phyloP scores from a whole-genome alignment of 768 basidiomycete species.

The Podaxis carcinomalis region DNA sequence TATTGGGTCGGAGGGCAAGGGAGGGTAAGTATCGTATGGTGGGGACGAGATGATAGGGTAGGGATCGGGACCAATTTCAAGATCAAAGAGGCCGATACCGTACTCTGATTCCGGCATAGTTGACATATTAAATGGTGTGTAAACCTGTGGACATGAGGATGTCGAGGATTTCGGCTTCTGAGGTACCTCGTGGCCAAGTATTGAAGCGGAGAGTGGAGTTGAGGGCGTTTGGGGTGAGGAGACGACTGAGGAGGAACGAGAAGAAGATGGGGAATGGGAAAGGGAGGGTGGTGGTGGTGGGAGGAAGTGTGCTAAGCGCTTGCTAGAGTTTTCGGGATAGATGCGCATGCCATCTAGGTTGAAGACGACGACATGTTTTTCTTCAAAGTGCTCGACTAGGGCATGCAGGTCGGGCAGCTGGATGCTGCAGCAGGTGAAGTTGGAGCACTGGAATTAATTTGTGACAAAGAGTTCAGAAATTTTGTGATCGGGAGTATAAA shows the following conservation, averaged over 20 bases:
- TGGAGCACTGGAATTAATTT: conserved; percentile 19
- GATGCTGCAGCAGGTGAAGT: conserved; percentile 47
- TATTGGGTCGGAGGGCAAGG: neutral
- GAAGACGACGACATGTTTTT: conserved; percentile 24
- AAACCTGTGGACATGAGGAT: conserved; percentile 3
- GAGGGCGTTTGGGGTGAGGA: conserved; percentile 17
- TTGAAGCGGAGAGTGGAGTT: conserved; percentile 11
- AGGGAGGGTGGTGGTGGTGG: conserved; percentile 13
- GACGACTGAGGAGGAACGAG: conserved; percentile 17
- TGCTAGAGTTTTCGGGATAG: conserved; percentile 21
- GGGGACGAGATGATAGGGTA: conserved; percentile 2
- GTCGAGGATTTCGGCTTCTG: conserved; percentile 8
- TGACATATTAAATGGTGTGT: conserved; percentile 6
- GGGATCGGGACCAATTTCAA: conserved; percentile 4
- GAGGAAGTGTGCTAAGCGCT: conserved; percentile 7
- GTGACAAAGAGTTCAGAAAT: neutral
- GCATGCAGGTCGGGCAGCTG: conserved; percentile 43
- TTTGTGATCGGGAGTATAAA: conserved; percentile 9
- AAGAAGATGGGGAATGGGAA: conserved; percentile 15
- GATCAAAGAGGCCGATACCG: conserved; percentile 1
- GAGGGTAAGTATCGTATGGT: neutral
- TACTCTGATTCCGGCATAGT: neutral
- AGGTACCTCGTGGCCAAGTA: neutral
- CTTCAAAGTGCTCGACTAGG: conserved; percentile 49
- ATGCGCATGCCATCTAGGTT: conserved; percentile 26